Conservation (phyloP, 2,329 filamentous ascomycete genomes). For the Fusarium odoratissimum region DNA sequence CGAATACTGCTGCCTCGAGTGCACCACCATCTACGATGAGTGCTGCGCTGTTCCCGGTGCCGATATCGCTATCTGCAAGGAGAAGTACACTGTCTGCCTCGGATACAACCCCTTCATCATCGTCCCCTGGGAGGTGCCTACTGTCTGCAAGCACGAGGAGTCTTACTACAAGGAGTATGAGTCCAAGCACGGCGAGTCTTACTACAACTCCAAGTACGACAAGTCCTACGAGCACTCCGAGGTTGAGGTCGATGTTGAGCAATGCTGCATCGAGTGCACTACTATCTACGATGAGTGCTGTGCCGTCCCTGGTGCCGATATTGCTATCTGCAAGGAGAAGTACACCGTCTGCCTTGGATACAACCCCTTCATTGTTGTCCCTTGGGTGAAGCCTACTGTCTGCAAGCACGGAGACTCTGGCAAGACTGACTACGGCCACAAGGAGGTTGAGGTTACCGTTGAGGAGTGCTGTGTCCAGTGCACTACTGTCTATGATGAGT, state of each 20-base stretch:
- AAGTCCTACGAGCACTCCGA: neutral
- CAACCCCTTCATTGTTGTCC: conserved; percentile 14
- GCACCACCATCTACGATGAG: conserved; percentile 29
- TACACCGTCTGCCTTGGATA: conserved; percentile 28
- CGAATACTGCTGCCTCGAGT: conserved; percentile 32
- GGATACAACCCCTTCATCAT: conserved; percentile 26
- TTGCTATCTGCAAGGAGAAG: conserved; percentile 16
- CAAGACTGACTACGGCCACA: neutral
- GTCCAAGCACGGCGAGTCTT: conserved; percentile 7
- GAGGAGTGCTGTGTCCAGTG: conserved; percentile 30
- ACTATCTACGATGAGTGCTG: conserved; percentile 32
- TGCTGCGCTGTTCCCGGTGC: conserved; percentile 21
- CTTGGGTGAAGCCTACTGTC: conserved; percentile 21
- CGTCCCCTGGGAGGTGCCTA: conserved; percentile 8
- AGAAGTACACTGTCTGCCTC: conserved; percentile 25
- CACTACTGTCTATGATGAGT: conserved; percentile 24
- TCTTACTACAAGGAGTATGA: conserved; percentile 24
- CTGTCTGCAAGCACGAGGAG: conserved; percentile 32
- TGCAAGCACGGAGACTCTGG: conserved; percentile 6
- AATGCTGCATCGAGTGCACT: conserved; percentile 27
- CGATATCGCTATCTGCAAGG: conserved; percentile 20
- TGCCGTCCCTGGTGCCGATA: neutral
- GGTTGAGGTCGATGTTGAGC: conserved; percentile 7
- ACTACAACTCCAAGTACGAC: conserved; percentile 24
- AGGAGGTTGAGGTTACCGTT: neutral